Evolutionary conservation across 2,329 filamentous ascomycete species (phyloP), one percentile per base, ranked within the genome.

Genomic region (Dendryphion nanum): DNA sequence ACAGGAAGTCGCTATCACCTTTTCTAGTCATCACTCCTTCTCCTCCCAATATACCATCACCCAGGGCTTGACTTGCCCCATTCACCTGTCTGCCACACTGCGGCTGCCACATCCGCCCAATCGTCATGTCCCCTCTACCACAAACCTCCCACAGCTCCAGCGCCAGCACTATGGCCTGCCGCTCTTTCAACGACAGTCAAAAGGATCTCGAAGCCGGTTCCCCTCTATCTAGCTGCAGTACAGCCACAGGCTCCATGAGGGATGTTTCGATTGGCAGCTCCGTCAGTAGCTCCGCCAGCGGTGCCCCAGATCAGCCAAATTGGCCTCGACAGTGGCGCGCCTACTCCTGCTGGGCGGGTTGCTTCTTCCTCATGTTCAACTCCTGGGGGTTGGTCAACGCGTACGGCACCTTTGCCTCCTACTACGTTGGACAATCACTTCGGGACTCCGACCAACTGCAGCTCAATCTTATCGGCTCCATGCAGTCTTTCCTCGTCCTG

Each of bases 331-430:
- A 62, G 30, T 72, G 69, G 69, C 57, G 65, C 42, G 65, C 73
- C 12, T 75, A 71, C 41, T 47, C 60, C 5, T 68, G 66, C 37
- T 58, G 74, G 38, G 47, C 71, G 4, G 71, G 67, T 17, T 72
- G 73, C 43, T 75, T 75, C 53, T 65, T 74, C 39, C 68, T 75
- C 38, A 75, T 75, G 73, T 72, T 71, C 55, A 71, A 71, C 47
- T 66, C 63, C 18, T 73, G 70, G 70, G 70, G 70, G 8, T 50
- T 74, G 1, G 69, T 75, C 20, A 75, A 74, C 42, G 67, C 71
- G 5, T 76, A 72, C 40, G 73, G 73, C 24, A 74, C 72, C 3
- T 76, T 71, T 53, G 61, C 69, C 1, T 73, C 70, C 1, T 74
- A 68, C 54, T 76, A 76, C 48, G 66, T 66, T 42, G 66, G 73